Evolutionary conservation across 129 eudicot species (phyloP).

Genomic region (Silybum marianum): DNA sequence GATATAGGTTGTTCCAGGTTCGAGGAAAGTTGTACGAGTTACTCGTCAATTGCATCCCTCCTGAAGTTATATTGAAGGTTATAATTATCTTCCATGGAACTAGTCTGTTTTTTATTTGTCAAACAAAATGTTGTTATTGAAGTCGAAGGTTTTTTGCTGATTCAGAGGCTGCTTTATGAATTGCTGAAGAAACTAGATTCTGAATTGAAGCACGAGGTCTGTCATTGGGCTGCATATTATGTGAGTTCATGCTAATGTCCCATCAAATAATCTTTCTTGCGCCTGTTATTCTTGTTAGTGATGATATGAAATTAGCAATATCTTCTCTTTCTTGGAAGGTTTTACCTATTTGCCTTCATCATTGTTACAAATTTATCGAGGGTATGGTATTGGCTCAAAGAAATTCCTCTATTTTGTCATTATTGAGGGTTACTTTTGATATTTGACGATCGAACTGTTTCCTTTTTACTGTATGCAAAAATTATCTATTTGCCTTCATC

Average conservation of each 20-base stretch:
- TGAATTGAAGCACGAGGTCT: constrained; percentile 90
- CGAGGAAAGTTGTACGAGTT: constrained; percentile 93
- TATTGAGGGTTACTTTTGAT: not conserved
- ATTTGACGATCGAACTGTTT: not conserved
- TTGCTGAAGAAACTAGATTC: constrained; percentile 90
- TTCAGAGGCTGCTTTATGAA: constrained; percentile 87
- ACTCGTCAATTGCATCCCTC: constrained; percentile 85
- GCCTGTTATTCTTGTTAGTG: not conserved
- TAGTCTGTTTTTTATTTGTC: not conserved
- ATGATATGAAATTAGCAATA: not conserved
- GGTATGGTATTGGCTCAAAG: not conserved
- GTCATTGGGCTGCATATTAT: constrained; percentile 99
- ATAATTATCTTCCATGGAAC: not conserved
- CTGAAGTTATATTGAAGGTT: constrained; percentile 87
- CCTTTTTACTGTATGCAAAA: not conserved
- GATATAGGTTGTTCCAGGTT: constrained; percentile 80
- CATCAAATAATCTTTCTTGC: not conserved
- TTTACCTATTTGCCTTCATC: not conserved
- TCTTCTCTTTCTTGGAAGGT: not conserved
- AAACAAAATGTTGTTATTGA: not conserved
- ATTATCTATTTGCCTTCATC: not conserved
- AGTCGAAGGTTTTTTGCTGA: constrained; percentile 31
- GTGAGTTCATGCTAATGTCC: constrained; percentile 52
- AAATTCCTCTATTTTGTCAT: not conserved
- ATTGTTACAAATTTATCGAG: not conserved